Conservation (phyloP, 768 basidiomycete species). For the Austroboletus festivus region DNA sequence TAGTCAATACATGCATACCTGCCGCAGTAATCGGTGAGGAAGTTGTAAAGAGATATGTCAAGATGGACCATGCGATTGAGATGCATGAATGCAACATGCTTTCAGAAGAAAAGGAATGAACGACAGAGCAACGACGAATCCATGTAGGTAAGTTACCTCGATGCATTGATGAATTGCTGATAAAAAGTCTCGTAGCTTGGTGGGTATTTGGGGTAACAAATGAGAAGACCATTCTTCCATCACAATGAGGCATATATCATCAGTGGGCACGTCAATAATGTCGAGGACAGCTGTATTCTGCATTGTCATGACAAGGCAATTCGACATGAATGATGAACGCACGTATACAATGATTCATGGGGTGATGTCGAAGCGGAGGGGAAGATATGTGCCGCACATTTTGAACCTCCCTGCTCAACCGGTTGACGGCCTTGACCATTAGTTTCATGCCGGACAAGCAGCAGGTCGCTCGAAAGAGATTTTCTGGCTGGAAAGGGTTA, state of each 20-base stretch:
- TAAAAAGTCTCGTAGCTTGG: conserved; percentile 52
- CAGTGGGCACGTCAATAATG: conserved; percentile 50
- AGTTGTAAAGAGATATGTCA: conserved; percentile 68
- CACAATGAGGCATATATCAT: conserved; percentile 62
- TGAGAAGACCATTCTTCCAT: conserved; percentile 81
- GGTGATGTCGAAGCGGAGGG: conserved; percentile 49
- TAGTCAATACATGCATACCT: conserved; percentile 74
- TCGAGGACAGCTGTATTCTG: conserved; percentile 55
- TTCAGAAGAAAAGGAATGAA: not conserved
- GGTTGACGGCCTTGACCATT: conserved; percentile 67
- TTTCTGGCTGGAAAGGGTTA: conserved; percentile 52
- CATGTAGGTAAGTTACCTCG: conserved; percentile 44
- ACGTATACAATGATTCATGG: conserved; percentile 80
- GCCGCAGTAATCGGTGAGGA: conserved; percentile 62
- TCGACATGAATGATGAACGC: conserved; percentile 27
- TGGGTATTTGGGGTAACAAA: conserved; percentile 49
- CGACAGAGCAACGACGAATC: not conserved
- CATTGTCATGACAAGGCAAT: conserved; percentile 6
- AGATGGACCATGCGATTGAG: conserved; percentile 61
- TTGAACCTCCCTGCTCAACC: conserved; percentile 59
- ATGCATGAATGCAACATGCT: conserved; percentile 76
- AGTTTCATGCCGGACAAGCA: conserved; percentile 49
- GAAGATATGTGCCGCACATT: conserved; percentile 55
- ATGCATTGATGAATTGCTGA: conserved; percentile 62
- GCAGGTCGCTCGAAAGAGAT: conserved; percentile 66